These are phyloP conservation scores for Trapa bicornis DNA, from an alignment of 345 rosid genomes.

Conservation along the genomic window DNA sequence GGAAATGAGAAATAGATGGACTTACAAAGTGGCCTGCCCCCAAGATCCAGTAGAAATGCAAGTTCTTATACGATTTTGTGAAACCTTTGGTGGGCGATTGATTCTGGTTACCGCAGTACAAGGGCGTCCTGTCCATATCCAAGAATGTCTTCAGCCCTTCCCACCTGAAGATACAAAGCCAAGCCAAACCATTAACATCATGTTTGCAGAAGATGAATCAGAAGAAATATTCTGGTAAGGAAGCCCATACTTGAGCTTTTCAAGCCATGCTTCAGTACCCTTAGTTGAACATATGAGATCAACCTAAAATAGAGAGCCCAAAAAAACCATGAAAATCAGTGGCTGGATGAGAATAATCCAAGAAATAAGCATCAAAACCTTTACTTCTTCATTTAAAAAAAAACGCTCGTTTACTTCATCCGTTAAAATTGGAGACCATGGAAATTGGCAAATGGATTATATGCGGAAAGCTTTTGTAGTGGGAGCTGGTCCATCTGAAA, in stretches of 20 bases:
- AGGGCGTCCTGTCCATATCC: constrained; percentile 32
- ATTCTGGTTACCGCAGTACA: constrained; percentile 40
- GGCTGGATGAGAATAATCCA: too few relatives aligned
- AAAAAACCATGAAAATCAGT: not conserved
- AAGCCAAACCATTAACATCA: too few relatives aligned
- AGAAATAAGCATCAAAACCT: too few relatives aligned
- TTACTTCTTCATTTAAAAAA: too few relatives aligned
- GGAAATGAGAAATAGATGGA: not conserved
- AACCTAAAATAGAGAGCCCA: constrained; percentile 23
- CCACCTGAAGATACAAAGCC: constrained; percentile 40
- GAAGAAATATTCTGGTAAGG: too few relatives aligned
- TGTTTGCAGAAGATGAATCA: too few relatives aligned
- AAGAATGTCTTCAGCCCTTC: constrained; percentile 39
- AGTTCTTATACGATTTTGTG: constrained; percentile 54
- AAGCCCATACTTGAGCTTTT: constrained; percentile 58
- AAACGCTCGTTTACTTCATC: too few relatives aligned
- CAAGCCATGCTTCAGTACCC: constrained; percentile 86
- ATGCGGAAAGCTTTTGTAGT: not conserved
- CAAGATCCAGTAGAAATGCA: constrained; percentile 84
- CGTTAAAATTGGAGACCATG: too few relatives aligned
- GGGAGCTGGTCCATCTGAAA: constrained; percentile 9
- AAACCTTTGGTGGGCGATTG: constrained; percentile 45
- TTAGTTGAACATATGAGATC: constrained; percentile 77
- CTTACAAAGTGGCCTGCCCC: constrained; percentile 98
- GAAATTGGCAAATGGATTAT: not conserved